Conservation (phyloP, 805 yeast species). For the Pichia membranifaciens region DNA sequence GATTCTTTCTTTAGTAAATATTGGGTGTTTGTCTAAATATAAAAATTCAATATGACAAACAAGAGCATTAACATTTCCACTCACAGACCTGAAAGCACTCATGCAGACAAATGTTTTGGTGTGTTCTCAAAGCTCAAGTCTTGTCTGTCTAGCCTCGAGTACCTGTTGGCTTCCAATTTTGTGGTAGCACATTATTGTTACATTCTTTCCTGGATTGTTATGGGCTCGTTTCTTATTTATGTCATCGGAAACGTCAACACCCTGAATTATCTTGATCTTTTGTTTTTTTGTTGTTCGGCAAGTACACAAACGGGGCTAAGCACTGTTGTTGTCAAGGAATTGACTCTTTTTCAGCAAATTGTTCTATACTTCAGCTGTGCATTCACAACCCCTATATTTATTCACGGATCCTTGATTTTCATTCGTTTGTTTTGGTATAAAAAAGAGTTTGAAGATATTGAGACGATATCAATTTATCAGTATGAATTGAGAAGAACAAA, state of each 20-base stretch:
- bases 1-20: too few relatives aligned
- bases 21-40: too few relatives aligned
- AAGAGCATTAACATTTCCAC: too few relatives aligned
- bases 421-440: neutral
- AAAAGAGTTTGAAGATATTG: neutral
- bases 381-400: neutral
- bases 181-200: neutral
- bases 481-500: neutral
- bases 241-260: neutral
- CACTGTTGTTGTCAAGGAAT: neutral
- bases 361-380: neutral
- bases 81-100: too few relatives aligned
- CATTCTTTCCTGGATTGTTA: neutral
- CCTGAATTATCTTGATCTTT: neutral
- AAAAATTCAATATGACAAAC: too few relatives aligned
- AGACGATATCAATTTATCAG: neutral
- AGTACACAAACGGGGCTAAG: neutral
- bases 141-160: too few relatives aligned
- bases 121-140: too few relatives aligned
- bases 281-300: neutral
- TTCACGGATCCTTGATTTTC: neutral
- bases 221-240: neutral
- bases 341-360: neutral
- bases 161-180: neutral
- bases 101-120: too few relatives aligned